A percentile compares a stretch with the other conserved stretches of the same genome.
These are phyloP conservation scores for Collariella sp. DNA, from an alignment of 495 filamentous ascomycete species.

Conservation along the genomic window DNA sequence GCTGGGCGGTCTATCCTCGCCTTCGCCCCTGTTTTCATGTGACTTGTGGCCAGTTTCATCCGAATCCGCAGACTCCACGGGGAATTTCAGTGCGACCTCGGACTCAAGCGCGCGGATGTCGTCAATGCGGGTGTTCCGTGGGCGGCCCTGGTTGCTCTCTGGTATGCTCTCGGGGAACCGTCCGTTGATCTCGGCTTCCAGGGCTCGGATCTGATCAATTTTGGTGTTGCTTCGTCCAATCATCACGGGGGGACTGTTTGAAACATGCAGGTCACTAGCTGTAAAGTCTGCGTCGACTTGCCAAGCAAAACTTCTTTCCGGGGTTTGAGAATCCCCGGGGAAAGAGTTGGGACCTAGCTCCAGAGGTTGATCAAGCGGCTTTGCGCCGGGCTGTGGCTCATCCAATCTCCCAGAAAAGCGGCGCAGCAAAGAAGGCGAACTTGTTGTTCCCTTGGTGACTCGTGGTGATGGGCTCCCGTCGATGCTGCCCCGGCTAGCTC, in stretches of 20 bases:
- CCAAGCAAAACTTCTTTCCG: constrained; percentile 46
- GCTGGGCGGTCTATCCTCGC: neutral
- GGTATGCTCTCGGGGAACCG: neutral
- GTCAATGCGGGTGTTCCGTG: constrained; percentile 35
- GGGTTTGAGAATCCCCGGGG: constrained; percentile 29
- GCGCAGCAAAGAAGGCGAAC: constrained; percentile 17
- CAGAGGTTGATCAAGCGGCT: constrained; percentile 26
- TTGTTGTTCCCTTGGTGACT: constrained; percentile 3
- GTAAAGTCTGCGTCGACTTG: constrained; percentile 56
- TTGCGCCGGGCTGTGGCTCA: constrained; percentile 30
- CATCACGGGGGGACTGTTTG: constrained; percentile 48
- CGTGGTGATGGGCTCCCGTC: constrained; percentile 14
- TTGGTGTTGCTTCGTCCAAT: constrained; percentile 35
- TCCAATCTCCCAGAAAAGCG: constrained; percentile 19
- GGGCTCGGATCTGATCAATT: constrained; percentile 34
- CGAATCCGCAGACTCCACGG: constrained; percentile 1
- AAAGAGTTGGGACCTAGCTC: constrained; percentile 24
- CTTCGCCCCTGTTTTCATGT: neutral
- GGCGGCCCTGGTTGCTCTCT: neutral
- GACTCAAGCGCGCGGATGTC: constrained; percentile 46
- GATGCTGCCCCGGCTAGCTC: constrained; percentile 29
- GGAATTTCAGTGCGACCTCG: constrained; percentile 26
- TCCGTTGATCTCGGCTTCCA: constrained; percentile 27
- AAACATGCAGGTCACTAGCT: constrained; percentile 51
- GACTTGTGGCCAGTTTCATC: neutral